Conservation (phyloP, 768 basidiomycete species). For the Trametes villosa region DNA sequence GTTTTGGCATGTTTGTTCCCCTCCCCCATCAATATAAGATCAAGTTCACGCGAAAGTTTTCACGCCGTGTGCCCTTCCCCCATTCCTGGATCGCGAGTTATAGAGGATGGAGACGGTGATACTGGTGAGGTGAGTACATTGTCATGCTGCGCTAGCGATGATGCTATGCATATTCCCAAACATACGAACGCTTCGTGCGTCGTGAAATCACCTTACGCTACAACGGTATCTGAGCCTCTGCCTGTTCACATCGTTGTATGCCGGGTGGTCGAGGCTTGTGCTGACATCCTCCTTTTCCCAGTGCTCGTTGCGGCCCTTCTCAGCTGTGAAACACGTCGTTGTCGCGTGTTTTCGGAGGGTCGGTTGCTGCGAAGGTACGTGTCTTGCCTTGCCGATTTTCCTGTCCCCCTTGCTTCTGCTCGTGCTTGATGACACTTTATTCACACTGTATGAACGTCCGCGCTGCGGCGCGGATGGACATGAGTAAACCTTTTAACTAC, state of each 20-base stretch:
- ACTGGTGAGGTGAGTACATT: constrained; percentile 13
- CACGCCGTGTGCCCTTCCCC: too few species aligned
- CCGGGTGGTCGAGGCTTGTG: constrained; percentile 3
- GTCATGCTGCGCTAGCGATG: constrained; percentile 1
- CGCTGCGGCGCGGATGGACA: constrained; percentile 45
- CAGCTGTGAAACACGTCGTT: too few species aligned
- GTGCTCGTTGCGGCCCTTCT: not conserved
- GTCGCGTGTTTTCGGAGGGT: not conserved
- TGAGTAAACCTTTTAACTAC: constrained; percentile 63
- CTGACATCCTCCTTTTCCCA: constrained; percentile 10
- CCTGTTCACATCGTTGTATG: not conserved
- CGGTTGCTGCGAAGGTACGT: constrained; percentile 25
- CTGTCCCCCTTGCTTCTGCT: constrained; percentile 53
- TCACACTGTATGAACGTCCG: constrained; percentile 76
- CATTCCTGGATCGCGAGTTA: too few species aligned
- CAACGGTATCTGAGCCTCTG: constrained; percentile 30
- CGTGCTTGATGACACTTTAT: constrained; percentile 43
- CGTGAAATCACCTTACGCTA: constrained; percentile 28
- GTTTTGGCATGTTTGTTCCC: constrained; percentile 4
- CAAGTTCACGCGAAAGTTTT: constrained; percentile 6
- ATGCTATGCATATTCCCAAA: constrained; percentile 30
- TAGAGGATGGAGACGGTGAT: too few species aligned
- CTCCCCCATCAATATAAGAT: not conserved
- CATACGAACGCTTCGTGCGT: constrained; percentile 30
- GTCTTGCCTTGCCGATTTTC: not conserved